Percentiles rank a stretch among this genome's conserved stretches.
phyloP scores from a whole-genome alignment of 495 filamentous ascomycete species.

The Talaromyces ruber region DNA sequence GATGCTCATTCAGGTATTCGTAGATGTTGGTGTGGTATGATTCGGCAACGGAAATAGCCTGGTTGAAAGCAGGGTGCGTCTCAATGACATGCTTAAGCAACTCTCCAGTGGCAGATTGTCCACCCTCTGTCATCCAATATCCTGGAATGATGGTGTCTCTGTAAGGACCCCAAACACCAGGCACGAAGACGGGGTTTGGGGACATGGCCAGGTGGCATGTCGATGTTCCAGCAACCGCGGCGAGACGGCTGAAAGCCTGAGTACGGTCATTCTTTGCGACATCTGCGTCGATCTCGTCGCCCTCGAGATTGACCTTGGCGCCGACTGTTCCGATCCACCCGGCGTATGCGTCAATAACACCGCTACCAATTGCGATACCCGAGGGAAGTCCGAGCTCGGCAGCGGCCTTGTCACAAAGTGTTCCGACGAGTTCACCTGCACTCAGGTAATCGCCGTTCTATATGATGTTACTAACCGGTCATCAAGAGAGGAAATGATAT shows the following conservation, averaged over 20 bases:
- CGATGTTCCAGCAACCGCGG: slow-evolving; percentile 92
- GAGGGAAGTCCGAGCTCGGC: slow-evolving; percentile 74
- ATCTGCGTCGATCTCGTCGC: slow-evolving; percentile 49
- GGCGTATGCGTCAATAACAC: slow-evolving; percentile 97
- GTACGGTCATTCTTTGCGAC: slow-evolving; percentile 66
- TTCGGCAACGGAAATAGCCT: slow-evolving; percentile 66
- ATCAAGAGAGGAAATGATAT: neutral
- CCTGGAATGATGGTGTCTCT: slow-evolving; percentile 83
- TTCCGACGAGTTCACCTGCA: slow-evolving; percentile 82
- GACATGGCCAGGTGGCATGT: slow-evolving; percentile 98
- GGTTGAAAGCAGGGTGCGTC: slow-evolving; percentile 80
- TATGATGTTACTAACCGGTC: neutral
- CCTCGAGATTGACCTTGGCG: slow-evolving; percentile 69
- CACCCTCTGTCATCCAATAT: slow-evolving; percentile 95
- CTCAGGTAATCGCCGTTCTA: slow-evolving; percentile 87
- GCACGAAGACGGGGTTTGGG: slow-evolving; percentile 78
- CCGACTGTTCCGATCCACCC: slow-evolving; percentile 99
- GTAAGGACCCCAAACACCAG: slow-evolving; percentile 95
- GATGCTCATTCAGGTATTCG: slow-evolving; percentile 85
- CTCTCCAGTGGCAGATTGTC: slow-evolving; percentile 91
- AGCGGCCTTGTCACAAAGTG: slow-evolving; percentile 74
- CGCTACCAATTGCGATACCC: slow-evolving; percentile 87
- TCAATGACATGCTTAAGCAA: slow-evolving; percentile 89
- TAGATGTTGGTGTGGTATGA: slow-evolving; percentile 78
- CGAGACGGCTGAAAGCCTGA: slow-evolving; percentile 89